phyloP scores from a whole-genome alignment of 2,329 filamentous ascomycete species.

The Trichocomaceae sp. region DNA sequence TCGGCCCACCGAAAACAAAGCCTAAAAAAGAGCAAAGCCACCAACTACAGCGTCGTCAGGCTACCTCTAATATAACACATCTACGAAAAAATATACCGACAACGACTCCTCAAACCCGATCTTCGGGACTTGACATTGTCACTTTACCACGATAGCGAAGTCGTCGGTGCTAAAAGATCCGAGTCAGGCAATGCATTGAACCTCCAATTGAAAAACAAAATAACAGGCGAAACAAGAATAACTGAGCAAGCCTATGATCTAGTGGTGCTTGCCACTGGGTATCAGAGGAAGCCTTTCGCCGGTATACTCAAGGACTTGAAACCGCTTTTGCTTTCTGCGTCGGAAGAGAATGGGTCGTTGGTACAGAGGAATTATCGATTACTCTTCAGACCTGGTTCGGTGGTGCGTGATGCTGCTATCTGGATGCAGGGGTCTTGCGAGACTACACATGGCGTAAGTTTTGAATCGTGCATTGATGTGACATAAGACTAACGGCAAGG shows the following conservation, averaged over 20 bases:
- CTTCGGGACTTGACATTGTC: constrained; percentile 1
- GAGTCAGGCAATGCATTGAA: neutral
- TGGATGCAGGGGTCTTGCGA: constrained; percentile 14
- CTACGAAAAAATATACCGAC: constrained; percentile 12
- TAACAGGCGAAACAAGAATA: neutral
- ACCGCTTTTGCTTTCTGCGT: constrained; percentile 1
- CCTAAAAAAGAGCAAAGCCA: constrained; percentile 10
- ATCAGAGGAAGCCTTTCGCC: constrained; percentile 9
- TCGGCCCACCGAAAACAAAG: neutral
- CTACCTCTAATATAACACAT: constrained; percentile 8
- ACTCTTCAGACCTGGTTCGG: constrained; percentile 6
- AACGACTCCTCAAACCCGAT: constrained; percentile 5
- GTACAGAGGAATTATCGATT: constrained; percentile 12
- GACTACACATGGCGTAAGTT: constrained; percentile 11
- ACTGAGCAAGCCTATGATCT: constrained; percentile 7
- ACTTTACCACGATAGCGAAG: constrained; percentile 2
- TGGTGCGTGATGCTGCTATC: constrained; percentile 5
- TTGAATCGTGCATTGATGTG: too few species aligned
- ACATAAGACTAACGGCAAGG: neutral
- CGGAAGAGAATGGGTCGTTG: neutral
- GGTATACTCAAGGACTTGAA: too few species aligned
- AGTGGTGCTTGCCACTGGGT: constrained; percentile 12
- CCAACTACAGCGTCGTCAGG: constrained; percentile 13
- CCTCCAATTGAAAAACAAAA: constrained; percentile 3
- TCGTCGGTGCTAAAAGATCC: neutral